phyloP scores from a whole-genome alignment of 305 asterid species.

The Petunia hybrid region DNA sequence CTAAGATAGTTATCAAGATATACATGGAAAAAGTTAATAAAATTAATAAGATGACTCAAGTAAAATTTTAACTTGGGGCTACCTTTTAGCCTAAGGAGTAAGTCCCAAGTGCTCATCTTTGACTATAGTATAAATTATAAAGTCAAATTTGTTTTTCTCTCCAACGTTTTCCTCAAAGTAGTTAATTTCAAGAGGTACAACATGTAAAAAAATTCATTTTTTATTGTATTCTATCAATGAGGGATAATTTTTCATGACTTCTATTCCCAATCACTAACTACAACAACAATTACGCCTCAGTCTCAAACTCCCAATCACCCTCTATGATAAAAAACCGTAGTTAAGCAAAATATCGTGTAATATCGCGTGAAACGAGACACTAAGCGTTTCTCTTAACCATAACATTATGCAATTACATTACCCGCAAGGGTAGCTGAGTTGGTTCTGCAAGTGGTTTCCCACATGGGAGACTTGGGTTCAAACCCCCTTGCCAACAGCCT shows the following conservation, averaged over 20 bases:
- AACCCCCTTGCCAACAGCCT: too few species aligned
- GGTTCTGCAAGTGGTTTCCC: too few species aligned
- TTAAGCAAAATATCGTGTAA: neutral
- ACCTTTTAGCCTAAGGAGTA: neutral
- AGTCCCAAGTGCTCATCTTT: neutral
- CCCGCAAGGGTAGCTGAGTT: too few species aligned
- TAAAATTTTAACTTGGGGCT: neutral
- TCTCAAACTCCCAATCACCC: neutral
- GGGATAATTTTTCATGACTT: slow-evolving; percentile 9
- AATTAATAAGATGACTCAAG: neutral
- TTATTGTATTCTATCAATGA: neutral
- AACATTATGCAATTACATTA: neutral
- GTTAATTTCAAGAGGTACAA: neutral
- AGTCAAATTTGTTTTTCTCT: neutral
- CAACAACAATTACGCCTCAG: neutral
- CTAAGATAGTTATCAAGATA: too few species aligned
- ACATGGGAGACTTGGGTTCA: too few species aligned
- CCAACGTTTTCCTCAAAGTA: neutral
- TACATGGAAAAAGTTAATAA: neutral
- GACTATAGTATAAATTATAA: neutral
- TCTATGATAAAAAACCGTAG: neutral
- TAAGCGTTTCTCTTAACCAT: neutral
- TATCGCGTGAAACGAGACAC: neutral
- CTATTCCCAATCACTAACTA: neutral
- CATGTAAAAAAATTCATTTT: neutral